A percentile compares a stretch with the other conserved stretches of the same genome.
phyloP scores from a whole-genome alignment of 2,329 filamentous ascomycete species.

The Trichoderma aggressivum region DNA sequence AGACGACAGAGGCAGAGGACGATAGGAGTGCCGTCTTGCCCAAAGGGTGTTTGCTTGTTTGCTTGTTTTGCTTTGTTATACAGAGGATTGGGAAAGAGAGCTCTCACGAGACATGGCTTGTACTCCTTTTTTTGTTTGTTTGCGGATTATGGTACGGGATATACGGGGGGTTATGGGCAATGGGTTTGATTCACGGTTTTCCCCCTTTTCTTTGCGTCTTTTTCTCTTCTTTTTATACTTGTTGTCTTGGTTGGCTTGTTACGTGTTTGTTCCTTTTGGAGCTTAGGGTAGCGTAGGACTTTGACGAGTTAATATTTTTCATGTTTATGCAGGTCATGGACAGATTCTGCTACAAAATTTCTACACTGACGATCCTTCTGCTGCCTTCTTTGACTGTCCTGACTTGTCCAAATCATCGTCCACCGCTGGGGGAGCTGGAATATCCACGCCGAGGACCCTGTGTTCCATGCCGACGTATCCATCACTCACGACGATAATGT shows the following conservation, averaged over 20 bases:
- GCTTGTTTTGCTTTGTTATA: constrained; percentile 2
- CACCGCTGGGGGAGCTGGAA: constrained; percentile 49
- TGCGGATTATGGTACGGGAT: constrained; percentile 3
- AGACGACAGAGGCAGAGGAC: neutral
- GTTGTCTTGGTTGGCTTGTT: neutral
- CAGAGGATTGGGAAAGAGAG: constrained; percentile 13
- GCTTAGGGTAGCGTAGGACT: neutral
- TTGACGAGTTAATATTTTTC: neutral
- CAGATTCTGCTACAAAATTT: neutral
- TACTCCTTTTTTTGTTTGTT: constrained; percentile 8
- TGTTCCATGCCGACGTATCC: constrained; percentile 75
- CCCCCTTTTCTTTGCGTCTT: neutral
- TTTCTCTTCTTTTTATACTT: neutral
- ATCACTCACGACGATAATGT: constrained; percentile 79
- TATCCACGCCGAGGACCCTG: constrained; percentile 44
- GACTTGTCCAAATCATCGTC: constrained; percentile 43
- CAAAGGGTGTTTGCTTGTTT: neutral
- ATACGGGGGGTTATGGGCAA: neutral
- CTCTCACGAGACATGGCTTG: constrained; percentile 20
- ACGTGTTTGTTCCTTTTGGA: neutral
- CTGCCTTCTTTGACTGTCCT: neutral
- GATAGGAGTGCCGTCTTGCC: neutral
- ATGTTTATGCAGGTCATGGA: neutral
- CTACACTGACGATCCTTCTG: neutral
- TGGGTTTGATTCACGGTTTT: neutral